phyloP scores from a whole-genome alignment of 345 rosid genomes.

The Atalantia buxifolia region DNA sequence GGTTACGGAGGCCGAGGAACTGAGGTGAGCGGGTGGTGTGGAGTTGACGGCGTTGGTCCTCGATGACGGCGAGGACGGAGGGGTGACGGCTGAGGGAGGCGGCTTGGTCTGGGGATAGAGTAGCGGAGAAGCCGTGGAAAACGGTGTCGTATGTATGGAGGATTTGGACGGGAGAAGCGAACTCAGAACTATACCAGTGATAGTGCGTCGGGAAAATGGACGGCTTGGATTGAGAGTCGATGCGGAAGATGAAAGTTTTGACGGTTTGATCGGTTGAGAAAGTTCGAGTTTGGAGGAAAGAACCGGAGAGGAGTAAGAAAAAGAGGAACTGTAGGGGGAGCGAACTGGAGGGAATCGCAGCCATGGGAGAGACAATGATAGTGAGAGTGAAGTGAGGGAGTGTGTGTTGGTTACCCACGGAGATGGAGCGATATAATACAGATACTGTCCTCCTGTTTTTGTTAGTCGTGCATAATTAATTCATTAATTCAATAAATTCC shows the following conservation, averaged over 20 bases:
- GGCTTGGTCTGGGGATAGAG: constrained; percentile 41
- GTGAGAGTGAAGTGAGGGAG: constrained; percentile 15
- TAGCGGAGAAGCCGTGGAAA: constrained; percentile 92
- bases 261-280: constrained; percentile 23
- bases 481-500: not conserved
- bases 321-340: constrained; percentile 20
- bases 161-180: constrained; percentile 54
- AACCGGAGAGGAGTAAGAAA: constrained; percentile 1
- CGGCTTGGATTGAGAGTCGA: constrained; percentile 69
- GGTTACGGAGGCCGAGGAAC: constrained; percentile 75
- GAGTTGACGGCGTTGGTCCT: constrained; percentile 67
- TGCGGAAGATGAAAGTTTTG: constrained; percentile 69
- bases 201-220: constrained; percentile 77
- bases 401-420: constrained; percentile 16
- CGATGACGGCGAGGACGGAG: constrained; percentile 59
- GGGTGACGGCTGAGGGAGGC: constrained; percentile 52
- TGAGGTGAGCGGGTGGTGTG: constrained; percentile 93
- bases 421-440: constrained; percentile 9
- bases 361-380: constrained; percentile 19
- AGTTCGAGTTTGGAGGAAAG: not conserved
- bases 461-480: not conserved
- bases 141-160: constrained; percentile 84
- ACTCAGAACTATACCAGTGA: constrained; percentile 83
- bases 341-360: constrained; percentile 8
- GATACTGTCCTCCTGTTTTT: not conserved